Evolutionary conservation across 768 basidiomycete genomes (phyloP), one percentile per base, ranked within the genome.

Genomic region (Psilocybe tampanensis): DNA sequence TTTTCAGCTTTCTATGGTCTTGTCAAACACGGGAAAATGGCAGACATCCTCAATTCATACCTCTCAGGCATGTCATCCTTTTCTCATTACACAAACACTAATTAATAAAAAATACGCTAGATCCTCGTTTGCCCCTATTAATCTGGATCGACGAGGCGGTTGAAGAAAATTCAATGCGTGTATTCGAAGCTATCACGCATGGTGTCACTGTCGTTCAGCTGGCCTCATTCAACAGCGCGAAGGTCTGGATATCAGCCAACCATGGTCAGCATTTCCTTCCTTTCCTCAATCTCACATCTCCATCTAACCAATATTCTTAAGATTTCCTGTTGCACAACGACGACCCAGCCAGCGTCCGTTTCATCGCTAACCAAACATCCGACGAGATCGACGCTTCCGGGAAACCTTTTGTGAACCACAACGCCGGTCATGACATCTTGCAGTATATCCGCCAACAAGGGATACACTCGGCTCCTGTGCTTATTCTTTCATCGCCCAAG

Each of bases 181-280:
- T 48, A 6, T 48, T 48, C 17, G 47, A 48, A 48, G 47, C 47
- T 5, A 48, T 29, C 8, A 29, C 47, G 4, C 29, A 32, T n/a
- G 47, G 47, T 17, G 47, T 48, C 4, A 48, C 47, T 18, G 47
- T 48, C 29, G 47, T 48, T 15, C 47, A 48, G n/a, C 47, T 48
- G 4, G 47, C 47, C 3, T 48, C 47, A 13, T 1, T 48, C 26
- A 6, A n/a, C 29, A 48, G 47, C 26, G 47, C 47, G 2, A 32
- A 48, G 29, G 26, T 15, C 2, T 48, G 47, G 47, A 33, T 48
- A 48, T 8, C 26, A 17, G 29, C 47, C 13, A 48, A 48, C 15
- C 47, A 48, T 17, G 26, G 47, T 48, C 17, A 11, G 47, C 29
- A 5, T 47, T 12, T 24, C 22, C 11, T 19, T 19, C 6, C 21